A percentile compares a stretch with the other conserved stretches of the same genome.
These are phyloP conservation scores for Sarocladium strictum DNA, from an alignment of 2,329 filamentous ascomycete genomes.

Conservation along the genomic window DNA sequence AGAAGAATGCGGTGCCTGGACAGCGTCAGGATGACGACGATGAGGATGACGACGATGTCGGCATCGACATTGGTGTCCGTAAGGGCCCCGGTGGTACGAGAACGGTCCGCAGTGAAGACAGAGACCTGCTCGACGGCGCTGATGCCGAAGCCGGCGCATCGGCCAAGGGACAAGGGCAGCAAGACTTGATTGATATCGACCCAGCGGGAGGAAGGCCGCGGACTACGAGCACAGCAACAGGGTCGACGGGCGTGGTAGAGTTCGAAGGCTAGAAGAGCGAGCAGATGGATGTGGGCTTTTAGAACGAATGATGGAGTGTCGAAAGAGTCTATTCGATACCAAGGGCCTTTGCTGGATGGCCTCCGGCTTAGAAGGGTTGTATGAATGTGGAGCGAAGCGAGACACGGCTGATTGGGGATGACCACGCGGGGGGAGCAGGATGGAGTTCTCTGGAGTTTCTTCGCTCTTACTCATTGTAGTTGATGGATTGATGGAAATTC, in stretches of 20 bases:
- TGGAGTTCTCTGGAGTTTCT: slow-evolving; percentile 2
- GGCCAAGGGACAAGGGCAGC: slow-evolving; percentile 24
- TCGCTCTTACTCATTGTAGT: neutral
- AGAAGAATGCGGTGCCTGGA: slow-evolving; percentile 67
- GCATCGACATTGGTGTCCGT: slow-evolving; percentile 36
- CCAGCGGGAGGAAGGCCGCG: slow-evolving; percentile 20
- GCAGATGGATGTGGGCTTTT: neutral
- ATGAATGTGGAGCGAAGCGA: neutral
- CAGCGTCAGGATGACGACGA: slow-evolving; percentile 64
- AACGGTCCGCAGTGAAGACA: slow-evolving; percentile 60
- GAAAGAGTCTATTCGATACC: no score
- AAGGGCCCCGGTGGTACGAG: slow-evolving; percentile 34
- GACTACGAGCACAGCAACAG: slow-evolving; percentile 21
- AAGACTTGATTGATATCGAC: slow-evolving; percentile 26
- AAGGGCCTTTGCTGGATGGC: neutral
- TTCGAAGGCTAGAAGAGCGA: slow-evolving; percentile 29
- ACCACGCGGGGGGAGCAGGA: neutral
- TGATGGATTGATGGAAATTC: neutral
- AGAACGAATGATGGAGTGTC: neutral
- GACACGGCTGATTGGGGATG: neutral
- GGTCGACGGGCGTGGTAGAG: slow-evolving; percentile 32
- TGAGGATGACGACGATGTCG: slow-evolving; percentile 56
- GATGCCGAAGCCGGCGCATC: slow-evolving; percentile 60
- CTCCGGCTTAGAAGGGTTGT: neutral
- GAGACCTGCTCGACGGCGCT: slow-evolving; percentile 66